Conservation (phyloP, 1,284 basidiomycete species). For the Fomitopsis pinicola region DNA sequence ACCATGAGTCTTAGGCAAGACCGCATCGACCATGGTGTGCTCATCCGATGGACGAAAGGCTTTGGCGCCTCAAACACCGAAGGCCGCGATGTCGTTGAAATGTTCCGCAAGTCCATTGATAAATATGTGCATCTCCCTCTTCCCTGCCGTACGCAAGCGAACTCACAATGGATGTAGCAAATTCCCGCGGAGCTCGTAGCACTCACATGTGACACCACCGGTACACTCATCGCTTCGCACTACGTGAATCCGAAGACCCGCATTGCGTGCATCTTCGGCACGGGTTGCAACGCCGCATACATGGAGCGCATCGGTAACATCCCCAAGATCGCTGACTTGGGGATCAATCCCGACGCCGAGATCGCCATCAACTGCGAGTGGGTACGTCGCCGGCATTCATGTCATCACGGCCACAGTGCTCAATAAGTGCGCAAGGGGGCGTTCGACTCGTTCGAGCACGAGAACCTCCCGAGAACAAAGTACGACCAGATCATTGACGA, state of each 20-base stretch:
- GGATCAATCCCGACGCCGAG: constrained; percentile 63
- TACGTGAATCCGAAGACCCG: constrained; percentile 91
- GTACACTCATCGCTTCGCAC: constrained; percentile 94
- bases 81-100: constrained; percentile 86
- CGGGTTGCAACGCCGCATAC: constrained; percentile 97
- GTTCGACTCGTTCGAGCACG: constrained; percentile 95
- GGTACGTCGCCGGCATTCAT: constrained; percentile 40
- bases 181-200: constrained; percentile 79
- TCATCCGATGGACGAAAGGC: constrained; percentile 99
- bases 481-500: constrained; percentile 94
- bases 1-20: constrained; percentile 57
- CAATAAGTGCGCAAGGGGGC: constrained; percentile 62
- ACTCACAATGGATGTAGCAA: constrained; percentile 35
- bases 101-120: constrained; percentile 84
- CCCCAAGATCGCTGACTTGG: constrained; percentile 75
- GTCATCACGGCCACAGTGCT: no score
- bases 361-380: constrained; percentile 99
- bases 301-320: constrained; percentile 84
- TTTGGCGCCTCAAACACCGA: constrained; percentile 93
- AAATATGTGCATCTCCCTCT: constrained; percentile 52
- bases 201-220: constrained; percentile 96
- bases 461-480: constrained; percentile 91
- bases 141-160: constrained; percentile 3
- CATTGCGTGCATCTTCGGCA: constrained; percentile 97
- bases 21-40: constrained; percentile 89